Evolutionary conservation across 2,329 filamentous ascomycete genomes (phyloP).

Genomic region (Rutstroemia sp.): DNA sequence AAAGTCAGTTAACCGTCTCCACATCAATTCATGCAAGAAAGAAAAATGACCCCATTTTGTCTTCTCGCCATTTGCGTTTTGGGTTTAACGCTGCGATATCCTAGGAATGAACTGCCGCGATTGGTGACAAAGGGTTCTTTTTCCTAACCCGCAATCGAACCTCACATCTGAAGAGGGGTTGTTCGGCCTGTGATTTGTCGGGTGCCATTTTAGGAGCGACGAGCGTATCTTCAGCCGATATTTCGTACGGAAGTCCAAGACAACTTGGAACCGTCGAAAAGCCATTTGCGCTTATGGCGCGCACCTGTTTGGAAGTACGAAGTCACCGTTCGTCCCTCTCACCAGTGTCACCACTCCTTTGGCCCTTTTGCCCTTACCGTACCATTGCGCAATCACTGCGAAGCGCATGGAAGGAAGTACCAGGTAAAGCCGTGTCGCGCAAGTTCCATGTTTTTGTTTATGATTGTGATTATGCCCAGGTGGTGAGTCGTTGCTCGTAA

Average conservation of each 20-base stretch:
- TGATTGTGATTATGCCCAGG: background rate
- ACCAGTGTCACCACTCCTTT: too few species aligned
- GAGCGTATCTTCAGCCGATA: slow-evolving; percentile 17
- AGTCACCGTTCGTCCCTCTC: too few species aligned
- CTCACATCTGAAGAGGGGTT: slow-evolving; percentile 5
- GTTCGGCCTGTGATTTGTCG: slow-evolving; percentile 3
- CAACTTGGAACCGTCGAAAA: slow-evolving; percentile 11
- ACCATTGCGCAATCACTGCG: background rate
- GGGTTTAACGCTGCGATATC: background rate
- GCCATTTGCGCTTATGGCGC: slow-evolving; percentile 23
- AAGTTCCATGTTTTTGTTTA: background rate
- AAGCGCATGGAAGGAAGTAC: background rate
- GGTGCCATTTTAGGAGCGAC: too few species aligned
- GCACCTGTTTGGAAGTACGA: background rate
- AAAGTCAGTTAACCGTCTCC: background rate
- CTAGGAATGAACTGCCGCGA: background rate
- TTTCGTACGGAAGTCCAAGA: slow-evolving; percentile 16
- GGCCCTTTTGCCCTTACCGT: background rate
- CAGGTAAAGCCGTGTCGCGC: background rate
- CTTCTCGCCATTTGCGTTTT: background rate
- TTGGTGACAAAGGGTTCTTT: background rate
- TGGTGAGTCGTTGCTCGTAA: too few species aligned
- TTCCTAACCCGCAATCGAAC: background rate
- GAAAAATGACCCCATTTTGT: slow-evolving; percentile 1
- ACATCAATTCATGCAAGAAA: background rate